Evolutionary conservation across 78 protist genomes (phyloP), one percentile per base, ranked within the genome.

Genomic region (Anaeramoeba flamelloides): DNA sequence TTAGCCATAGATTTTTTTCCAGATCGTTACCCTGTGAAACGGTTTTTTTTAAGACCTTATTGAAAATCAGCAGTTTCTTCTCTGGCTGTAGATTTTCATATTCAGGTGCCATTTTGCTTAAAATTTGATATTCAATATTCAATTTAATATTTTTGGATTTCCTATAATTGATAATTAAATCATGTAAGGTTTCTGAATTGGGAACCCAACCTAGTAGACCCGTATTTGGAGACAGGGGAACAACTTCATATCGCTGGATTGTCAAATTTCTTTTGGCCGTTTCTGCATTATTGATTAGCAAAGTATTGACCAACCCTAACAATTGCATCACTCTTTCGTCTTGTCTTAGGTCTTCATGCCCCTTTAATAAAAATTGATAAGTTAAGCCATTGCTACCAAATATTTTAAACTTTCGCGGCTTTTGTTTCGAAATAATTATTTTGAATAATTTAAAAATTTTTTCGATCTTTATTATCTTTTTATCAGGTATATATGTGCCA

Each of bases 21-120:
- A 97, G 82, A 79, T 97, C 99, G 38, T 83, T 84, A 34, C 99
- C 99, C 39, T 76, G n/a, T n/a, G n/a, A n/a, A n/a, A n/a, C 82
- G 12, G 98, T 93, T 76, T 53, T 17, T 34, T 81, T 85, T 22
- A 95, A 88, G 3, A 95, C 96, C 77, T 89, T 77, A 65, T 90
- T 85, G 81, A 97, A 93, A 4, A 93, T 96, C 77, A 95, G 97
- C 4, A 92, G 91, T 85, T 96, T 96, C 78, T 91, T 90, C 0
- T 91, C 76, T 40, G 92, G 85, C 22, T 95, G 87, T 17, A 92
- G 93, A 69, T 75, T 75, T 65, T 94, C 98, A 86, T 86, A 93
- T 82, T 91, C 93, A 17, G 94, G 90, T 36, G 36, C 4, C 33
- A 74, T 22, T 69, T 79, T 74, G 3, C 40, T 74, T 41, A 82